Base-by-base conservation (phyloP, 768 basidiomycete genomes). In the Imleria badia region DNA sequence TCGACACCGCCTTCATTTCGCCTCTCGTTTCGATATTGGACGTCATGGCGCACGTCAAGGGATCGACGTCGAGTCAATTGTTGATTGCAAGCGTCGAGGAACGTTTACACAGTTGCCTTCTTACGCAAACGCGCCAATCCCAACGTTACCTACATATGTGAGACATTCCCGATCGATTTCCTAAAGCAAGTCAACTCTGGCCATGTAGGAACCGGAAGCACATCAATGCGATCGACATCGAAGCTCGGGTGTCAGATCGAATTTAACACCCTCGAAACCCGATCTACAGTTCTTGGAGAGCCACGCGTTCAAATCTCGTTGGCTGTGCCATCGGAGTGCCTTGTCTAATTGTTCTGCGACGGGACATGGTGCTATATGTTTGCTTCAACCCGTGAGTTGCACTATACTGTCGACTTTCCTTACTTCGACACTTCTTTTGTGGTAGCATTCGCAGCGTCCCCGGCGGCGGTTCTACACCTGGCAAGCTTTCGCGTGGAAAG, bases 201-300 rank as follows among this genome's bases (percentile, higher is more conserved):
- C 22, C 41, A 19, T 45, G 60, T 31, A 62, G 56, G 54, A 65
- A 59, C 29, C 15, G 42, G 55, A 62, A 56, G 54, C 33, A 22
- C 38, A 60, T 67, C 54, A 58, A 29, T 9, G 19, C 41, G 66
- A 67, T 66, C 66, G 66, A 63, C 60, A 41, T 56, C 66, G 60
- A 65, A 62, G 60, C 54, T 20, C 40, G 45, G 33, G 26, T 40
- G 45, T 48, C 48, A 52, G 40, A 58, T 55, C 41, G 56, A 42
- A 52, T 49, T 51, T 41, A 60, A 63, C 59, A 29, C 54, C 55
- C 56, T 59, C 57, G 41, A 52, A 47, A 51, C 14, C 43, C 45
- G 52, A 55, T 66, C 44, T 52, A 56, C 45, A 49, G 48, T 30
- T 26, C 26, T 26, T 26, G 29, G 45, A 35, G 44, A 48, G 33